phyloP scores from a whole-genome alignment of 352 stramenopile species.

The Phytophthora sojae region DNA sequence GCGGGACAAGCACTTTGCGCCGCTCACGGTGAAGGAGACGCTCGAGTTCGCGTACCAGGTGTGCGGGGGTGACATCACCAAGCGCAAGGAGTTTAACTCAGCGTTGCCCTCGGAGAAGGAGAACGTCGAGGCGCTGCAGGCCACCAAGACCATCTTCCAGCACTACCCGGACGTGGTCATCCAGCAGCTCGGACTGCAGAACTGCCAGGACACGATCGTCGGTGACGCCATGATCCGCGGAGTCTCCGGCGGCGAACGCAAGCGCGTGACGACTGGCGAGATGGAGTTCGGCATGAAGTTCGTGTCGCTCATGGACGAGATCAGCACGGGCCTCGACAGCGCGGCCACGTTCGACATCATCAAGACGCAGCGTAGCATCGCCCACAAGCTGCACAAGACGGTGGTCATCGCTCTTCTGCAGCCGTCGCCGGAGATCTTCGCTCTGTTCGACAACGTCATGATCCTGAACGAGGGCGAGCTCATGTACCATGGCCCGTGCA shows the following conservation, averaged over 20 bases:
- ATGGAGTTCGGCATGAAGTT: constrained; percentile 85
- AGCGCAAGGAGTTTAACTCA: constrained; percentile 27
- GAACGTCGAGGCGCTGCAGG: constrained; percentile 26
- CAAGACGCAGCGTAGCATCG: constrained; percentile 48
- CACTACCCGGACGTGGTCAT: constrained; percentile 22
- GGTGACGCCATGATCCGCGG: constrained; percentile 56
- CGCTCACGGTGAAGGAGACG: constrained; percentile 25
- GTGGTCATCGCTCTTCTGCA: constrained; percentile 83
- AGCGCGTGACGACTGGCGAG: constrained; percentile 75
- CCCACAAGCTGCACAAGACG: constrained; percentile 56
- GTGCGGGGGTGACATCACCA: constrained; percentile 35
- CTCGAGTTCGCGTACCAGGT: constrained; percentile 33
- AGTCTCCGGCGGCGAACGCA: constrained; percentile 74
- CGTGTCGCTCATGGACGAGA: constrained; percentile 86
- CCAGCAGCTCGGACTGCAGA: constrained; percentile 15
- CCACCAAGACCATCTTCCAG: constrained; percentile 15
- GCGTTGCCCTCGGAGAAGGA: constrained; percentile 42
- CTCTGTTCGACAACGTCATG: constrained; percentile 74
- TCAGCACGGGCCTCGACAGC: constrained; percentile 90
- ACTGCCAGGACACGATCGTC: constrained; percentile 15
- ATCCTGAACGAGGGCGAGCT: constrained; percentile 83
- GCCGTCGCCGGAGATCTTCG: constrained; percentile 91
- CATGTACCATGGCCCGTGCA: constrained; percentile 70
- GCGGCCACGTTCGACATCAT: constrained; percentile 52
- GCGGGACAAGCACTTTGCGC: constrained; percentile 26